These are phyloP conservation scores for Bruguiera sexangula DNA, from an alignment of 345 rosid species.

Conservation along the genomic window DNA sequence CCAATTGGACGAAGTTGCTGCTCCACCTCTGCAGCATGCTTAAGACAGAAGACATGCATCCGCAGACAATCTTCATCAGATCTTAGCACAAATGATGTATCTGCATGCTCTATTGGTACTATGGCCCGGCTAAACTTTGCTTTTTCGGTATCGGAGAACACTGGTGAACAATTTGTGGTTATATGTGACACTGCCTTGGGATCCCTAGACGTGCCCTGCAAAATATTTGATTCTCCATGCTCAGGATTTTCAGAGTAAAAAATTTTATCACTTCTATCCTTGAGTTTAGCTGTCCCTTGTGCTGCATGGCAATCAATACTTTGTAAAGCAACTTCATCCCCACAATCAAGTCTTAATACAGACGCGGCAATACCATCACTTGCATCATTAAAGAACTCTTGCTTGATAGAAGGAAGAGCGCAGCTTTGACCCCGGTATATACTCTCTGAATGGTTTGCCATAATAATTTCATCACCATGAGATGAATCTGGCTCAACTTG, in stretches of 20 bases:
- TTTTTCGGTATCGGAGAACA: constrained; percentile 32
- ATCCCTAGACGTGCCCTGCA: constrained; percentile 26
- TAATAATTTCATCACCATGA: constrained; percentile 26
- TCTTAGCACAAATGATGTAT: constrained; percentile 37
- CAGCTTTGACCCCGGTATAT: constrained; percentile 20
- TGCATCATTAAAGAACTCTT: constrained; percentile 22
- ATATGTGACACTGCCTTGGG: constrained; percentile 18
- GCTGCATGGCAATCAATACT: constrained; percentile 24
- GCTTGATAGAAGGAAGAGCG: constrained; percentile 22
- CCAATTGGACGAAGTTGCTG: constrained; percentile 71
- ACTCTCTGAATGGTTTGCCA: constrained; percentile 24
- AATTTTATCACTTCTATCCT: constrained; percentile 31
- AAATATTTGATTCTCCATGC: constrained; percentile 29
- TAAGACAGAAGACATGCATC: constrained; percentile 90
- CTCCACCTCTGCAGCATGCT: constrained; percentile 93
- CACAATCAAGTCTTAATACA: constrained; percentile 19
- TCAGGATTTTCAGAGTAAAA: constrained; percentile 32
- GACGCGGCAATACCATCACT: constrained; percentile 19
- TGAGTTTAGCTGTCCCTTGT: constrained; percentile 9
- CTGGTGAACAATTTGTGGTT: constrained; percentile 29
- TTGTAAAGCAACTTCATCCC: constrained; percentile 31
- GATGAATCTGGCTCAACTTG: constrained; percentile 36
- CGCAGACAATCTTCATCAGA: constrained; percentile 74
- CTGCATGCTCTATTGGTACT: constrained; percentile 29
- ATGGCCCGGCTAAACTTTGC: constrained; percentile 28